Conservation (phyloP, 2,329 filamentous ascomycete species). For the Apiospora pterosperma region DNA sequence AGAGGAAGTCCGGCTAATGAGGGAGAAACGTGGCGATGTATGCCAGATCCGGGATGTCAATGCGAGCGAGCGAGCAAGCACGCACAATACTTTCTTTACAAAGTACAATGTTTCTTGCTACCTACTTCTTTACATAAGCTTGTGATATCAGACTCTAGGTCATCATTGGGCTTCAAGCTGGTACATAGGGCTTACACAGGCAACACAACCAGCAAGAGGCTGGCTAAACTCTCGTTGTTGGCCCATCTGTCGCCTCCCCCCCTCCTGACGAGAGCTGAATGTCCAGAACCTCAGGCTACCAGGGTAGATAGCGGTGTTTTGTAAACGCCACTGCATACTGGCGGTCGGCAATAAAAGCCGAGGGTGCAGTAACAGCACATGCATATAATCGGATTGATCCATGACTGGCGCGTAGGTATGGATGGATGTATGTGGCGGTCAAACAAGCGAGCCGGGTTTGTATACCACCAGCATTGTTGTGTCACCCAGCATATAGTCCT, state of each 20-base stretch:
- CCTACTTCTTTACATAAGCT: too few relatives aligned
- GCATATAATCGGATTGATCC: background rate
- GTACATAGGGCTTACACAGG: background rate
- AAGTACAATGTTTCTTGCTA: too few relatives aligned
- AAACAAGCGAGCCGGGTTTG: background rate
- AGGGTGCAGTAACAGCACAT: background rate
- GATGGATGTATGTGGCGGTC: background rate
- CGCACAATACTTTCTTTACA: too few relatives aligned
- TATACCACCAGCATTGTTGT: background rate
- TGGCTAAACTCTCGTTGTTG: background rate
- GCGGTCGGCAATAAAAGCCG: background rate
- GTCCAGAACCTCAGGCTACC: too few relatives aligned
- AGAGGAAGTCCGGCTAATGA: background rate
- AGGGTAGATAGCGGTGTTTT: background rate
- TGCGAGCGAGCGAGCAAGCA: background rate
- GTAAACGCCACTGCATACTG: background rate
- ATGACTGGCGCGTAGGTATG: background rate
- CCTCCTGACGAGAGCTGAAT: background rate
- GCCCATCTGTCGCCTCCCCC: background rate
- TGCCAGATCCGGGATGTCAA: background rate
- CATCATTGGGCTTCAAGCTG: background rate
- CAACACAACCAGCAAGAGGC: background rate
- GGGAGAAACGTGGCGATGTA: background rate
- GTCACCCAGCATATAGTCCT: background rate
- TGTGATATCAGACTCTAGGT: background rate